Base-by-base conservation (phyloP, 2,329 filamentous ascomycete genomes). In the Trichoderma citrinoviride region DNA sequence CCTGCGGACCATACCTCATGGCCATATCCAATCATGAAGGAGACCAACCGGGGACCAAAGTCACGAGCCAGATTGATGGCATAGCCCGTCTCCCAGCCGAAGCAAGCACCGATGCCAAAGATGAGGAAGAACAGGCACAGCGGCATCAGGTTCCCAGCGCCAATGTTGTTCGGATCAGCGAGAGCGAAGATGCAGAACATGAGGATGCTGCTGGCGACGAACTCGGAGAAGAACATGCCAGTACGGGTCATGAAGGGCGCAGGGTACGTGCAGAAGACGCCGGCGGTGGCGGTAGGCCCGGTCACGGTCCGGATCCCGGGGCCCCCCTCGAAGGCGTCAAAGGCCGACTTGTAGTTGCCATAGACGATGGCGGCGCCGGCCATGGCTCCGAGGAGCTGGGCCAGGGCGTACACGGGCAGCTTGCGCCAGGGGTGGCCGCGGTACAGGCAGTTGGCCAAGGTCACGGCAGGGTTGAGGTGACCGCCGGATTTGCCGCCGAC, bases 81-180 rank as follows among this genome's bases (percentile, higher is more conserved):
- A 75, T 90, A 92, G 43, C 90, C 89, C 1, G 89, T 92, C 74
- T 92, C 85, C 87, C 87, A 91, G 7, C 90, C 90, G 70, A 90
- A 91, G 72, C 87, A 89, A 37, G 87, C 86, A 19, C 88, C 89
- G 23, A 92, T 86, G 7, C 88, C 89, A 71, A 91, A 91, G 67
- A 92, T 87, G 54, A 91, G 78, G 76, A 91, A 91, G 77, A 91
- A 90, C 6, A 91, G 76, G 7, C 80, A 84, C 1, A 92, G 76
- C 0, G 88, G 87, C 65, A 85, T 80, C 62, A 78, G 66, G 1
- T 81, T 78, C 0, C 85, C 85, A 1, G 86, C 85, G 3, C 85
- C 86, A 15, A 83, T 79, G 70, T 85, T 85, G 46, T 75, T 75
- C 54, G 78, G 78, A 67, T 89, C 87, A 64, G 88, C 87, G 56